Percentiles rank a stretch among this genome's conserved stretches.
Conservation (phyloP, 805 yeast species). For the Suhomyces prunicola region DNA sequence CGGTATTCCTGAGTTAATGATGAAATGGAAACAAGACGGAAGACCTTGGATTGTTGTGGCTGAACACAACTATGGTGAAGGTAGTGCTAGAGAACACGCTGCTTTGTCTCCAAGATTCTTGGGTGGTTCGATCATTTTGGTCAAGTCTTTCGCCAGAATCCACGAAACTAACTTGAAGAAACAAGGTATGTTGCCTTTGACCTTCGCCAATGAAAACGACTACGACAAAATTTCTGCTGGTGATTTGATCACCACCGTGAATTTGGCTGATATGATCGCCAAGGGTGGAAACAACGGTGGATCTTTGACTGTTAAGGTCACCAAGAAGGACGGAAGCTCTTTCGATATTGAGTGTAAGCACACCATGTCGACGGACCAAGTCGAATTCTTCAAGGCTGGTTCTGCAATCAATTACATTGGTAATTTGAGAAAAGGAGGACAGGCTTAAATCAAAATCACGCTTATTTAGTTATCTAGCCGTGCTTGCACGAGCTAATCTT, state of each 20-base stretch:
- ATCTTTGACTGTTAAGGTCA: slow-evolving; percentile 62
- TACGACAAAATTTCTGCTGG: slow-evolving; percentile 78
- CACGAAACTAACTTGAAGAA: slow-evolving; percentile 97
- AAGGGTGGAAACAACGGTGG: slow-evolving; percentile 91
- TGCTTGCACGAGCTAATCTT: neutral
- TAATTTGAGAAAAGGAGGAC: slow-evolving; percentile 32
- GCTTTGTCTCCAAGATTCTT: slow-evolving; percentile 93
- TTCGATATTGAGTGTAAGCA: slow-evolving; percentile 78
- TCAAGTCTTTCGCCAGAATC: slow-evolving; percentile 95
- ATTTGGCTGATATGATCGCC: slow-evolving; percentile 69
- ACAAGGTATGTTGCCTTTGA: slow-evolving; percentile 95
- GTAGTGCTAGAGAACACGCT: slow-evolving; percentile 99
- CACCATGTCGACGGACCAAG: slow-evolving; percentile 95
- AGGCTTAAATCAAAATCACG: neutral
- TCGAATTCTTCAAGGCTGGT: slow-evolving; percentile 95
- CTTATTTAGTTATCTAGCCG: neutral
- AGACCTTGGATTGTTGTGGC: slow-evolving; percentile 96
- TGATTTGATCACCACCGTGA: slow-evolving; percentile 73
- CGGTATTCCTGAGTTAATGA: slow-evolving; percentile 95
- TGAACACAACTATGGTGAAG: slow-evolving; percentile 99
- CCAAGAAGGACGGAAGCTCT: slow-evolving; percentile 67
- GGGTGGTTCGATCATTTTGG: slow-evolving; percentile 85
- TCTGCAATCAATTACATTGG: slow-evolving; percentile 94
- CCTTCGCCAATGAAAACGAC: slow-evolving; percentile 86
- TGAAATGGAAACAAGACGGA: slow-evolving; percentile 82